These are phyloP conservation scores for sorghum (Sorghum bicolor) DNA, from an alignment of 176 grass and related monocot genomes.

Conservation along the genomic window DNA sequence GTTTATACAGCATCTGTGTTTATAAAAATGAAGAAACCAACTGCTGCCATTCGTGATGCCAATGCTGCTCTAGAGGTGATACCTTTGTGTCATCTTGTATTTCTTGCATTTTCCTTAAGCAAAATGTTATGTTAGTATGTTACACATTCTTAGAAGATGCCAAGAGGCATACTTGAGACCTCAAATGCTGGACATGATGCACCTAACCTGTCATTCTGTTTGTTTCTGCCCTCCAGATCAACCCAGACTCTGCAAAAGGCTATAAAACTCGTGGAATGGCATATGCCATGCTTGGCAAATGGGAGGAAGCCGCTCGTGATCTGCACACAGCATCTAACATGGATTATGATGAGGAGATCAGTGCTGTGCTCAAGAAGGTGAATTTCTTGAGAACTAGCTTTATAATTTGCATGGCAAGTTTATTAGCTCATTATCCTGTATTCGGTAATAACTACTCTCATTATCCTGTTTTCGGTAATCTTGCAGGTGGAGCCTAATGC, in stretches of 20 bases:
- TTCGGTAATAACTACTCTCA: neutral
- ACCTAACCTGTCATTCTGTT: slow-evolving; percentile 13
- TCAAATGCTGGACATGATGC: neutral
- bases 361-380: slow-evolving; percentile 84
- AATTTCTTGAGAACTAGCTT: neutral
- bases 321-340: slow-evolving; percentile 85
- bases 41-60: slow-evolving; percentile 93
- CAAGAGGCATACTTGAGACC: slow-evolving; percentile 3
- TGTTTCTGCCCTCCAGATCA: slow-evolving; percentile 52
- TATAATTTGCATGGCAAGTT: neutral
- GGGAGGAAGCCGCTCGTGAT: slow-evolving; percentile 85
- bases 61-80: slow-evolving; percentile 83
- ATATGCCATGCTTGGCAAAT: slow-evolving; percentile 85
- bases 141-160: neutral
- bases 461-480: neutral
- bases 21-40: slow-evolving; percentile 97
- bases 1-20: slow-evolving; percentile 67
- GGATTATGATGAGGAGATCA: slow-evolving; percentile 97
- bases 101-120: neutral
- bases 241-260: slow-evolving; percentile 95
- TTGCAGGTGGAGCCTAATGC: slow-evolving; percentile 95
- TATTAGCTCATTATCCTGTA: neutral
- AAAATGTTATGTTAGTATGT: neutral
- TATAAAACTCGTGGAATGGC: slow-evolving; percentile 93
- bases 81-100: neutral